These are phyloP conservation scores for Monosporascus sp. DNA, from an alignment of 2,329 filamentous ascomycete species.

Conservation along the genomic window DNA sequence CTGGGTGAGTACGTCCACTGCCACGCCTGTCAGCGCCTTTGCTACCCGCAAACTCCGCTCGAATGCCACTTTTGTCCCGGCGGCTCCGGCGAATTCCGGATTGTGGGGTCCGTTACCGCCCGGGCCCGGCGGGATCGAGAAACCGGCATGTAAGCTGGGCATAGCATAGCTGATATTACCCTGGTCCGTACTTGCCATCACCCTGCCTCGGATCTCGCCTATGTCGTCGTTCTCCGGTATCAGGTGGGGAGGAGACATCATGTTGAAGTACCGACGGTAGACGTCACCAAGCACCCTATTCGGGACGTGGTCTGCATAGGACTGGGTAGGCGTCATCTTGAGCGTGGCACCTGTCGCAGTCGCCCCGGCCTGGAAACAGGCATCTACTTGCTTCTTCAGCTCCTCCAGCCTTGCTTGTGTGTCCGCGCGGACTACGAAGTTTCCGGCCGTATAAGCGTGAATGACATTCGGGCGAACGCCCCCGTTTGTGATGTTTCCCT, in stretches of 20 bases:
- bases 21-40: constrained; percentile 43
- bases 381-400: constrained; percentile 36
- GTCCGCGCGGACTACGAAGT: constrained; percentile 25
- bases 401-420: constrained; percentile 33
- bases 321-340: constrained; percentile 34
- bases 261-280: constrained; percentile 41
- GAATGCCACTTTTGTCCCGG: constrained; percentile 44
- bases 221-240: constrained; percentile 33
- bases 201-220: constrained; percentile 35
- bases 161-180: constrained; percentile 54
- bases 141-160: constrained; percentile 49
- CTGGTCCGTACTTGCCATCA: constrained; percentile 54
- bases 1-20: constrained; percentile 39
- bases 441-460: constrained; percentile 37
- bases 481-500: constrained; percentile 48
- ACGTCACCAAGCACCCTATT: constrained; percentile 43
- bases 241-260: constrained; percentile 27
- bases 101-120: constrained; percentile 45
- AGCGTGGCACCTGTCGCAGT: constrained; percentile 45
- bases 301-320: constrained; percentile 51
- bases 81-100: constrained; percentile 44
- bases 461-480: constrained; percentile 53
- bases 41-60: constrained; percentile 39
- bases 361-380: constrained; percentile 43
- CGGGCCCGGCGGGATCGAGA: constrained; percentile 43